Percentiles rank a stretch among this genome's conserved stretches.
Conservation (phyloP, 1,284 basidiomycete species). For the Takashimella koratensis region DNA sequence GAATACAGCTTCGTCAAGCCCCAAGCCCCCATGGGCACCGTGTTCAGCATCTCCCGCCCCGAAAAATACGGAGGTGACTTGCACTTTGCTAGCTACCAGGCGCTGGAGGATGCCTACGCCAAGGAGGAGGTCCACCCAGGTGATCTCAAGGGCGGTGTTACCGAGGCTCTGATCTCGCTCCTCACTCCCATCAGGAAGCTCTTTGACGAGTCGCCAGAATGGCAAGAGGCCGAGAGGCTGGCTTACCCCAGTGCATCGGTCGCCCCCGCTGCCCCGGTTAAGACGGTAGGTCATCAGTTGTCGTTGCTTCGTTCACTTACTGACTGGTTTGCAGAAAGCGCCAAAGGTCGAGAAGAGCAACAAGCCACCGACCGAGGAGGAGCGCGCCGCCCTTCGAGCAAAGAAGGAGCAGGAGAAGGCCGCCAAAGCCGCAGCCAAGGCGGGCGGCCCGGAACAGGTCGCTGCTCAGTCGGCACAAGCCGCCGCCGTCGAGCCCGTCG, state of each 20-base stretch:
- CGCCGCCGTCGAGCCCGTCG: conserved; percentile 12
- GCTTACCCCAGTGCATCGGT: conserved; percentile 74
- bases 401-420: conserved; percentile 45
- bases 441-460: conserved; percentile 22
- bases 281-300: conserved; percentile 28
- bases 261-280: conserved; percentile 21
- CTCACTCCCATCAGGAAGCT: conserved; percentile 76
- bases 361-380: conserved; percentile 45
- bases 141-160: conserved; percentile 81
- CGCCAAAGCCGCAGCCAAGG: conserved; percentile 38
- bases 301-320: too few species aligned
- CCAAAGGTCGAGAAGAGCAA: conserved; percentile 23
- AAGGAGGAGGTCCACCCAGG: conserved; percentile 78
- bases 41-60: conserved; percentile 74
- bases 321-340: conserved; percentile 23
- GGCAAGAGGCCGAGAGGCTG: conserved; percentile 69
- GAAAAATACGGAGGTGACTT: conserved; percentile 79
- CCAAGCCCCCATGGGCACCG: conserved; percentile 72
- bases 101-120: conserved; percentile 72
- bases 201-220: conserved; percentile 73
- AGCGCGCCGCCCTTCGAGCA: conserved; percentile 37
- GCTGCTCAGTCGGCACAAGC: conserved; percentile 12
- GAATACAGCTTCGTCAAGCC: conserved; percentile 59
- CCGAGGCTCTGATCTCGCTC: conserved; percentile 71
- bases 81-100: conserved; percentile 68